phyloP scores from a whole-genome alignment of 1,139 yeast genomes.

The Hemisphaericaspora subhashii region DNA sequence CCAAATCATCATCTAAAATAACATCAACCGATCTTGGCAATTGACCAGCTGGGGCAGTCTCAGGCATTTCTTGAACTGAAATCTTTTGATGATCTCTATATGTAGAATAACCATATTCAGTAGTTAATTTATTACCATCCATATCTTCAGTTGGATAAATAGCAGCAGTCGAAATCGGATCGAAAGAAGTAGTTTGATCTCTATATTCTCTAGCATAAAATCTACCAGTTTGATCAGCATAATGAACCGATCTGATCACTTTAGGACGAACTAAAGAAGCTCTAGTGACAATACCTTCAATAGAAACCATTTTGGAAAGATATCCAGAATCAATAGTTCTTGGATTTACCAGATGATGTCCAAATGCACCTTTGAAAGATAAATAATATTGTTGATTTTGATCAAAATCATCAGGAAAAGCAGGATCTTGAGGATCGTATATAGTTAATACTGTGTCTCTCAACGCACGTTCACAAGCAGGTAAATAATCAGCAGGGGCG shows the following conservation, averaged over 20 bases:
- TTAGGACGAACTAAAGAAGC: constrained; percentile 94
- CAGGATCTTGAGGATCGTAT: constrained; percentile 54
- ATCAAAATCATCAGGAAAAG: constrained; percentile 49
- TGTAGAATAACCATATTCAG: constrained; percentile 92
- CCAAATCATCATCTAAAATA: constrained; percentile 89
- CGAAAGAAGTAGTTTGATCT: constrained; percentile 90
- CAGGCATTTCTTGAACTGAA: constrained; percentile 97
- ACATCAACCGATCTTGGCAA: constrained; percentile 91
- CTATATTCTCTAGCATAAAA: constrained; percentile 91
- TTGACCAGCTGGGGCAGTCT: constrained; percentile 97
- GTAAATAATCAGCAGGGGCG: constrained; percentile 81
- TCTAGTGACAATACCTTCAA: constrained; percentile 95
- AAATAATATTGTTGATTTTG: constrained; percentile 70
- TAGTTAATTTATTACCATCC: constrained; percentile 81
- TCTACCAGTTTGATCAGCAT: constrained; percentile 78
- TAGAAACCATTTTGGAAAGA: constrained; percentile 77
- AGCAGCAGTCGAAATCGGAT: constrained; percentile 81
- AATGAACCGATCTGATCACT: constrained; percentile 88
- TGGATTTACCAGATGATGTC: constrained; percentile 84
- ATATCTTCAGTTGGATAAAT: constrained; percentile 93
- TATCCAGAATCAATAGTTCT: constrained; percentile 78
- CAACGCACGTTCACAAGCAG: constrained; percentile 87
- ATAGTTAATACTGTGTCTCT: constrained; percentile 75
- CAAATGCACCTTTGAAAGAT: constrained; percentile 90
- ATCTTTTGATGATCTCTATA: constrained; percentile 93